These are phyloP conservation scores for Fusarium irregulare DNA, from an alignment of 2,329 filamentous ascomycete genomes.

Conservation along the genomic window DNA sequence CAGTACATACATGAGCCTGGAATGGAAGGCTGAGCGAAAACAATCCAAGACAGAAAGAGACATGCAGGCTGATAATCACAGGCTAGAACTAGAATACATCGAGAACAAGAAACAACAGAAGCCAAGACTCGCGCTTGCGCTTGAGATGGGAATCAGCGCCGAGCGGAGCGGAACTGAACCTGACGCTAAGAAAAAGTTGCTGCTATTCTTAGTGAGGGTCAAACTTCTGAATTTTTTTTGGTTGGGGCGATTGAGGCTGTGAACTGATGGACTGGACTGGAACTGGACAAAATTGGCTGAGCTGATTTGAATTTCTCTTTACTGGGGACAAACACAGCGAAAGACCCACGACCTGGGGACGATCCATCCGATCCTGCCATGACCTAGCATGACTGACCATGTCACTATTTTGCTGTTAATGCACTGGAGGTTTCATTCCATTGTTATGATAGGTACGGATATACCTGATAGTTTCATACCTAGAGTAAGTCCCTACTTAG, in stretches of 20 bases:
- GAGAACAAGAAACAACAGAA: constrained; percentile 17
- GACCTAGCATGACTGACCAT: neutral
- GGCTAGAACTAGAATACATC: constrained; percentile 37
- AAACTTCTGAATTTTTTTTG: constrained; percentile 20
- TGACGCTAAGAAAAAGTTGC: constrained; percentile 22
- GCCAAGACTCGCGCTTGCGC: constrained; percentile 38
- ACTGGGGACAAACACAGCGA: constrained; percentile 14
- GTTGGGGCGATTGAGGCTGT: constrained; percentile 45
- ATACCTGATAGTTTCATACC: neutral
- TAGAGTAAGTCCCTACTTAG: too few species aligned
- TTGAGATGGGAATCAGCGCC: constrained; percentile 37
- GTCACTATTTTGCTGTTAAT: neutral
- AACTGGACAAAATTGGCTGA: neutral
- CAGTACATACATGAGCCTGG: neutral
- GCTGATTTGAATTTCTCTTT: constrained; percentile 4
- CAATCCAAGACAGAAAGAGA: constrained; percentile 9
- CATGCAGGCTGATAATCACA: constrained; percentile 1
- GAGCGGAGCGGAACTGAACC: constrained; percentile 35
- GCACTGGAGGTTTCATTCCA: neutral
- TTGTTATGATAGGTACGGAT: neutral
- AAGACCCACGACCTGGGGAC: constrained; percentile 39
- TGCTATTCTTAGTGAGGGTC: constrained; percentile 44
- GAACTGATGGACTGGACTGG: constrained; percentile 10
- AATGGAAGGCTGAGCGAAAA: neutral
- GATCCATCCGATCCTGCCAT: constrained; percentile 42